These are phyloP conservation scores for Agrostemma githago DNA, from an alignment of 148 eudicot genomes.

Conservation along the genomic window DNA sequence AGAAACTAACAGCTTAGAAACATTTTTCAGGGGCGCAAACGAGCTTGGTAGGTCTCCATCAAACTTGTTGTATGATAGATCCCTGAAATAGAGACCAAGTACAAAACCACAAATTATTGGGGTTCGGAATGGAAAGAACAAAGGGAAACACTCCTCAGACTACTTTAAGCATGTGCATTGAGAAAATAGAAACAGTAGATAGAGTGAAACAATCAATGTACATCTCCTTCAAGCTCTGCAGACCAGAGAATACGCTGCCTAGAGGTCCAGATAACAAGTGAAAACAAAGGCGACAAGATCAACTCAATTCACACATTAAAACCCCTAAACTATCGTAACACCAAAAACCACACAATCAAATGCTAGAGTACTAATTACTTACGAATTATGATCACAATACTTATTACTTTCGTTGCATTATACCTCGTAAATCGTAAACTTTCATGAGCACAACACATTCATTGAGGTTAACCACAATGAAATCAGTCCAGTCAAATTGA, in stretches of 20 bases:
- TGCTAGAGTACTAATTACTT: too few relatives aligned
- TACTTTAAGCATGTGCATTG: neutral
- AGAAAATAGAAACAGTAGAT: neutral
- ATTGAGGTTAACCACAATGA: too few relatives aligned
- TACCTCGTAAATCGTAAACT: too few relatives aligned
- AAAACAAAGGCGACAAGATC: too few relatives aligned
- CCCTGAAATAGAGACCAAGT: conserved; percentile 47
- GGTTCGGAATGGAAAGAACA: too few relatives aligned
- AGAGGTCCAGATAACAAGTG: conserved; percentile 62
- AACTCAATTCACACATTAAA: too few relatives aligned
- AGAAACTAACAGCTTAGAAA: conserved; percentile 57
- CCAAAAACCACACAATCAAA: too few relatives aligned
- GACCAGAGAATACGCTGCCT: conserved; percentile 66
- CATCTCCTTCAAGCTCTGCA: conserved; percentile 64
- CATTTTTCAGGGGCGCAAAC: conserved; percentile 54
- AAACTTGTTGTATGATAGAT: conserved; percentile 74
- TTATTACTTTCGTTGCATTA: too few relatives aligned
- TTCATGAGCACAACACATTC: too few relatives aligned
- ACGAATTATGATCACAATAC: too few relatives aligned
- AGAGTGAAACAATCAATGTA: conserved; percentile 37
- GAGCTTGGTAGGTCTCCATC: conserved; percentile 80
- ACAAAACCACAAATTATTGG: neutral
- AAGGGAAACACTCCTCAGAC: neutral
- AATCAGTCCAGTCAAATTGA: too few relatives aligned
- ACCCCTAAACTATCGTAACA: too few relatives aligned